Evolutionary conservation across 495 filamentous ascomycete genomes (phyloP).

Genomic region (Diplogelasinospora grovesii): DNA sequence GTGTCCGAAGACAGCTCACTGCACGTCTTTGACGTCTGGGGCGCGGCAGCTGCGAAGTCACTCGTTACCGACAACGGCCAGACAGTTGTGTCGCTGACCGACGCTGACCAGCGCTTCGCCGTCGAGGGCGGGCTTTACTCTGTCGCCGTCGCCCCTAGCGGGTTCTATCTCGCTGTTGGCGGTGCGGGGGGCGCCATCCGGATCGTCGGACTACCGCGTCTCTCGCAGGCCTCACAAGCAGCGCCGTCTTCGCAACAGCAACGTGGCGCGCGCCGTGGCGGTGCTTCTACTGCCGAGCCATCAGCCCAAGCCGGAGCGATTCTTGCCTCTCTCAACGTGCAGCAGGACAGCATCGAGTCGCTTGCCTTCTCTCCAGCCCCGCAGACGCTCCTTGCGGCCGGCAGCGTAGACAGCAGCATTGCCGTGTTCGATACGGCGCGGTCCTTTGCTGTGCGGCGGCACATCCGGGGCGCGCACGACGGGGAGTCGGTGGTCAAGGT

Average conservation of each 20-base stretch:
- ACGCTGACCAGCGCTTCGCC: slow-evolving; percentile 77
- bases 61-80: slow-evolving; percentile 60
- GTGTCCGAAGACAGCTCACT: slow-evolving; percentile 84
- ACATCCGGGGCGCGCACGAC: slow-evolving; percentile 76
- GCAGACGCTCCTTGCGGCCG: slow-evolving; percentile 73
- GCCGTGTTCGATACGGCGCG: slow-evolving; percentile 80
- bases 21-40: slow-evolving; percentile 90
- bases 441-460: slow-evolving; percentile 71
- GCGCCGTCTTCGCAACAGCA: slow-evolving; percentile 19
- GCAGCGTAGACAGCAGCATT: slow-evolving; percentile 85
- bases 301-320: slow-evolving; percentile 71
- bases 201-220: slow-evolving; percentile 73
- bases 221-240: slow-evolving; percentile 46
- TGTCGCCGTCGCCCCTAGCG: slow-evolving; percentile 70
- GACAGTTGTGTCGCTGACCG: slow-evolving; percentile 75
- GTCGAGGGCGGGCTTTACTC: slow-evolving; percentile 89
- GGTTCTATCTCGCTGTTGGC: slow-evolving; percentile 74
- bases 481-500: slow-evolving; percentile 83
- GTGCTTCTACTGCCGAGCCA: slow-evolving; percentile 22
- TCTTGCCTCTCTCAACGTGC: slow-evolving; percentile 58
- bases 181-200: slow-evolving; percentile 80
- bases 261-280: slow-evolving; percentile 23
- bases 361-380: slow-evolving; percentile 64
- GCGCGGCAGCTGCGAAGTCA: slow-evolving; percentile 68
- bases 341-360: slow-evolving; percentile 68